Percentiles rank a stretch among this genome's conserved stretches.
Evolutionary conservation across 1,139 yeast genomes (phyloP).

Genomic region (Debaryomycetaceae sp.): DNA sequence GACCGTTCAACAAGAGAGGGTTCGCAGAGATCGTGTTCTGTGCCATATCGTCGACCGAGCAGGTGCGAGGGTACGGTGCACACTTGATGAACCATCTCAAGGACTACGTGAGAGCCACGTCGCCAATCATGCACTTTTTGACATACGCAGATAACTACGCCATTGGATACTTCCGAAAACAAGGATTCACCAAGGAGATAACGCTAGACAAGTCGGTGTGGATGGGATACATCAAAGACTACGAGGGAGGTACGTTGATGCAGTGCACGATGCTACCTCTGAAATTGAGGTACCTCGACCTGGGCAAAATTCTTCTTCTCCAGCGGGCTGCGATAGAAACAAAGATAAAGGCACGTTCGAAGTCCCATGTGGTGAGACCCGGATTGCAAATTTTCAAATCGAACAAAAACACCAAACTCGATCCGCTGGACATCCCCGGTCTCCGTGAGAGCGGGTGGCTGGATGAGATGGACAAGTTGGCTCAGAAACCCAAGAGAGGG

Average conservation of each 20-base stretch:
- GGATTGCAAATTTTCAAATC: constrained; percentile 75
- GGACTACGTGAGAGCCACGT: constrained; percentile 88
- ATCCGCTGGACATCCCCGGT: constrained; percentile 74
- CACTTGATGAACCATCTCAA: constrained; percentile 96
- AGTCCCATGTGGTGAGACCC: constrained; percentile 75
- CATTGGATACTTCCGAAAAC: constrained; percentile 95
- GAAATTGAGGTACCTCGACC: constrained; percentile 77
- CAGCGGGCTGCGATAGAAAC: constrained; percentile 90
- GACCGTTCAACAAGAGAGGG: constrained; percentile 85
- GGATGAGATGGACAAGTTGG: constrained; percentile 95
- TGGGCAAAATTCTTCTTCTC: constrained; percentile 74
- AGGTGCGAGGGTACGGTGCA: constrained; percentile 97
- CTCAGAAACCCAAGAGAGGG: constrained; percentile 90
- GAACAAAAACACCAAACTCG: constrained; percentile 34
- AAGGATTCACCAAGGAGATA: constrained; percentile 95
- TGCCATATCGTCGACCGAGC: constrained; percentile 96
- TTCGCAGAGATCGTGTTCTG: constrained; percentile 98
- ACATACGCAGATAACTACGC: constrained; percentile 99
- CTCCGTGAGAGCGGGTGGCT: constrained; percentile 95
- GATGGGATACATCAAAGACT: constrained; percentile 99
- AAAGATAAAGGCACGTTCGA: constrained; percentile 75
- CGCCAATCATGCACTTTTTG: constrained; percentile 80
- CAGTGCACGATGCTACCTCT: constrained; percentile 93
- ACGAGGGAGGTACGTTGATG: constrained; percentile 98
- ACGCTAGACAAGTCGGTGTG: constrained; percentile 80